Conservation (phyloP, 2,329 filamentous ascomycete species). For the Sarocladiaceae sp. region DNA sequence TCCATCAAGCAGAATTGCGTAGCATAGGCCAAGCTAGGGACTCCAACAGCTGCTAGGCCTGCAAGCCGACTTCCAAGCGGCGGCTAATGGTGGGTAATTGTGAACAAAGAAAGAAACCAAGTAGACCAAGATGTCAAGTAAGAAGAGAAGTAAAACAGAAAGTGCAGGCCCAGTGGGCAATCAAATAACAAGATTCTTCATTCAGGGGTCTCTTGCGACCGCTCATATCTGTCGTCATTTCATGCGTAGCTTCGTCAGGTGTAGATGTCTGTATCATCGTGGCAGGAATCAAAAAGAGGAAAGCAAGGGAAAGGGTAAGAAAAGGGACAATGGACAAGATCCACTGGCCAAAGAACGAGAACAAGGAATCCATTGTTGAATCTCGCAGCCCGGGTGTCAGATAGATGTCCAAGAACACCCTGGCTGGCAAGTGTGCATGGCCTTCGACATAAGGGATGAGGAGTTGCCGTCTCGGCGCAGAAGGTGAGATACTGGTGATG, state of each 20-base stretch:
- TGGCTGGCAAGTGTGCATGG: no score
- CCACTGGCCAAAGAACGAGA: background rate
- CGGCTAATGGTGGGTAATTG: no score
- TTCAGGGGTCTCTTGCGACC: slow-evolving; percentile 4
- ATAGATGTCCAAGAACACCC: background rate
- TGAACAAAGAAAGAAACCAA: no score
- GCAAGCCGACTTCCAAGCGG: no score
- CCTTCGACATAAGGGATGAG: slow-evolving; percentile 1
- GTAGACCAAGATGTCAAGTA: background rate
- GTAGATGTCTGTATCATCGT: slow-evolving; percentile 8
- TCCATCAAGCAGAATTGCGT: no score
- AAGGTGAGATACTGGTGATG: background rate
- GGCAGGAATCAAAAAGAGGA: slow-evolving; percentile 2
- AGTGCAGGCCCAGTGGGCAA: background rate
- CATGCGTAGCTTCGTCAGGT: slow-evolving; percentile 9
- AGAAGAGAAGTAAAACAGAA: background rate
- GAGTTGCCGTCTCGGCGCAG: slow-evolving; percentile 5
- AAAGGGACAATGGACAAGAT: slow-evolving; percentile 2
- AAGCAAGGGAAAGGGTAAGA: background rate
- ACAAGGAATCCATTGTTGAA: no score
- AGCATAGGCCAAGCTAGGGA: no score
- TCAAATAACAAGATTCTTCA: background rate
- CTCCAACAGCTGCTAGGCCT: no score
- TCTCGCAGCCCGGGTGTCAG: background rate
- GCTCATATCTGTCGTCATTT: slow-evolving; percentile 9